Conservation (phyloP, 2,329 filamentous ascomycete genomes). For the Leptographium radiaticola region DNA sequence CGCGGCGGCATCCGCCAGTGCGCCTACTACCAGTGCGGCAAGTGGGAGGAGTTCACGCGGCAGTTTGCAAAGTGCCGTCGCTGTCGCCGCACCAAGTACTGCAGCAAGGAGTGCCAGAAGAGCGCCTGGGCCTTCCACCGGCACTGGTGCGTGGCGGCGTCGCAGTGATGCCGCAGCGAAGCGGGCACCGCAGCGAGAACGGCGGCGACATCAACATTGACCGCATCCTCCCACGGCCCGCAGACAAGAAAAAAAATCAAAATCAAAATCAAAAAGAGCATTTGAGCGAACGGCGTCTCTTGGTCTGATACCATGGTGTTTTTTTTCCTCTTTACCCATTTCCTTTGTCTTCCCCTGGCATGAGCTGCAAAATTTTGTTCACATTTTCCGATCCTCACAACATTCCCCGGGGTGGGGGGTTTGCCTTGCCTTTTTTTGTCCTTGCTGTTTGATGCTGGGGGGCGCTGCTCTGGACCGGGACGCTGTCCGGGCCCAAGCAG, state of each 20-base stretch:
- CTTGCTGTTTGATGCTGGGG: not conserved
- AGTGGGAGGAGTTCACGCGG: slow-evolving; percentile 93
- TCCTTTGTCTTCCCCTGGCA: not conserved
- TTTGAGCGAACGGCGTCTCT: slow-evolving; percentile 9
- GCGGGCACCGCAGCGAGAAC: not conserved
- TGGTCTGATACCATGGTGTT: slow-evolving; percentile 9
- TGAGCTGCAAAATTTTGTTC: slow-evolving; percentile 1
- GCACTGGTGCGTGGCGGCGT: slow-evolving; percentile 85
- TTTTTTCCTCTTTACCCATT: not conserved
- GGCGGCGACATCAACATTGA: too few species aligned
- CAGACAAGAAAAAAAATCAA: too few species aligned
- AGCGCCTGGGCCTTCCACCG: slow-evolving; percentile 96
- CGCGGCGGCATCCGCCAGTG: slow-evolving; percentile 91
- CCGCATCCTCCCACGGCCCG: too few species aligned
- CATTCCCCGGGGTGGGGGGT: slow-evolving; percentile 8
- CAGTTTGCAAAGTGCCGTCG: slow-evolving; percentile 97
- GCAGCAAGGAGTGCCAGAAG: slow-evolving; percentile 99
- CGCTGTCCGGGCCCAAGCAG: not conserved
- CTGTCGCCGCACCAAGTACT: slow-evolving; percentile 94
- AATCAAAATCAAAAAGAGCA: not conserved
- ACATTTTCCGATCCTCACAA: not conserved
- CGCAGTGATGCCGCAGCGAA: slow-evolving; percentile 25
- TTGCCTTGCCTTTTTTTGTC: slow-evolving; percentile 1
- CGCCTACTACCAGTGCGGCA: slow-evolving; percentile 94
- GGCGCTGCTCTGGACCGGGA: too few species aligned